Conservation (phyloP, 306 rosid genomes). For the Vigna hirtella region DNA sequence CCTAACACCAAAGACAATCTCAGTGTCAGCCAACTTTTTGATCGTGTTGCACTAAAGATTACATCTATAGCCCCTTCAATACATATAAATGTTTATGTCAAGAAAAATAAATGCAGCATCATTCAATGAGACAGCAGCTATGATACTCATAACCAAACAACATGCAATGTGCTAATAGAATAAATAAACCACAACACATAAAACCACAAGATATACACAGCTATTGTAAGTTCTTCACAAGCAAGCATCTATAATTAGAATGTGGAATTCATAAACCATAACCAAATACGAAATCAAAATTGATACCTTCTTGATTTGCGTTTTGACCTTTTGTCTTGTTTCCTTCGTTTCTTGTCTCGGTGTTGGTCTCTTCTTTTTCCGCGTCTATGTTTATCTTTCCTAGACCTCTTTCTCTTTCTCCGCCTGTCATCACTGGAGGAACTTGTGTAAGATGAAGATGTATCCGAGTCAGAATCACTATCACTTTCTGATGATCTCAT, state of each 20-base stretch:
- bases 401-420: conserved; percentile 80
- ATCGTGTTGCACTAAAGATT: conserved; percentile 6
- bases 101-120: background rate
- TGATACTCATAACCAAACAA: background rate
- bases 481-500: conserved; percentile 77
- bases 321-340: conserved; percentile 71
- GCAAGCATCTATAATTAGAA: conserved; percentile 1
- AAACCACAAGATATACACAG: background rate
- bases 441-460: conserved; percentile 71
- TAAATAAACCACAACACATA: background rate
- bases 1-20: conserved; percentile 53
- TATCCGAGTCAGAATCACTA: conserved; percentile 78
- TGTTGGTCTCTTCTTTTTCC: conserved; percentile 73
- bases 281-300: background rate
- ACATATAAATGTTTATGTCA: background rate
- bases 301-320: conserved; percentile 75
- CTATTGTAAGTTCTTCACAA: background rate
- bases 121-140: background rate
- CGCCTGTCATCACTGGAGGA: conserved; percentile 86
- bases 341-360: conserved; percentile 70
- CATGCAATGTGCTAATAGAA: background rate
- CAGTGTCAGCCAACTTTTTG: background rate
- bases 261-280: background rate
- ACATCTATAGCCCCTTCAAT: background rate
- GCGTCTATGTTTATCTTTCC: conserved; percentile 72